Evolutionary conservation across 1,284 basidiomycete genomes (phyloP).

Genomic region (Volvariella surrecta): DNA sequence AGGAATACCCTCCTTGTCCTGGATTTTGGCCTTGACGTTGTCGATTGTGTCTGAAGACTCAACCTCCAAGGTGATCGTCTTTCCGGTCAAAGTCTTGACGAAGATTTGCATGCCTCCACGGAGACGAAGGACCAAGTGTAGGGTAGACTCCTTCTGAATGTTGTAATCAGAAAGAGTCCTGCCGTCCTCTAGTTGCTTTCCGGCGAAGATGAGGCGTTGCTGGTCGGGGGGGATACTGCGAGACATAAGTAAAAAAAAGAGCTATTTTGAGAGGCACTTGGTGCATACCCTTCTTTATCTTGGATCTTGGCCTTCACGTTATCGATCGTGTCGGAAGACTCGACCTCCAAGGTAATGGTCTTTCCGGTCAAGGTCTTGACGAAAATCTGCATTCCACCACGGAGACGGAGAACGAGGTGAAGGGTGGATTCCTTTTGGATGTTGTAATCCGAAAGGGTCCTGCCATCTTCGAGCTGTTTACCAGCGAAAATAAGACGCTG

Average conservation of each 20-base stretch:
- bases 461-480: slow-evolving; percentile 81
- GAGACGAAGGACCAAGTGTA: slow-evolving; percentile 28
- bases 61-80: slow-evolving; percentile 87
- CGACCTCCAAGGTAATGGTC: slow-evolving; percentile 84
- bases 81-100: slow-evolving; percentile 80
- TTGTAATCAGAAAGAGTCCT: slow-evolving; percentile 68
- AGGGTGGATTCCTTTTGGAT: slow-evolving; percentile 58
- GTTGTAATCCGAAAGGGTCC: slow-evolving; percentile 78
- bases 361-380: slow-evolving; percentile 84
- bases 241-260: neutral
- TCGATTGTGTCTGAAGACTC: too few relatives aligned
- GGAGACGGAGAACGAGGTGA: slow-evolving; percentile 72
- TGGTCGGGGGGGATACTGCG: slow-evolving; percentile 71
- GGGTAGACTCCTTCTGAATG: slow-evolving; percentile 56
- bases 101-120: slow-evolving; percentile 70
- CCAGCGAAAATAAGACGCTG: too few relatives aligned
- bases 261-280: neutral
- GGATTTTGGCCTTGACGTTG: too few relatives aligned
- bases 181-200: slow-evolving; percentile 70
- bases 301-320: too few relatives aligned
- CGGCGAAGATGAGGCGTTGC: too few relatives aligned
- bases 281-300: slow-evolving; percentile 63
- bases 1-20: too few relatives aligned
- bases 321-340: too few relatives aligned
- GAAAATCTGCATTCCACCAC: slow-evolving; percentile 85